Evolutionary conservation across 2,329 filamentous ascomycete genomes (phyloP).

Genomic region (Fusarium sambucinum): DNA sequence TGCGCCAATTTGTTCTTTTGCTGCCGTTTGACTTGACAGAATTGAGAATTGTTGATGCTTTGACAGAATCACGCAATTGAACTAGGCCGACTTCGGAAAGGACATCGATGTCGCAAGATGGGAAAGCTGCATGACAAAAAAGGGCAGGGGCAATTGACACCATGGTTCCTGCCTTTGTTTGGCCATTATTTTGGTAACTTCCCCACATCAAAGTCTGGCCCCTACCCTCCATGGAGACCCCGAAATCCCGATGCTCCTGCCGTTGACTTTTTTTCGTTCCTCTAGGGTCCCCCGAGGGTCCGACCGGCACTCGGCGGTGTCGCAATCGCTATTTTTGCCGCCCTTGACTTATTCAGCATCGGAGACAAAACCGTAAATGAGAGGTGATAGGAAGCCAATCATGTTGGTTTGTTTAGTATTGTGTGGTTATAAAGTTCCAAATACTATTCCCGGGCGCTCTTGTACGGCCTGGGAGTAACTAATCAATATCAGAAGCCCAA

Average conservation of each 20-base stretch:
- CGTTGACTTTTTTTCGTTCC: slow-evolving; percentile 7
- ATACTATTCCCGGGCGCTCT: neutral
- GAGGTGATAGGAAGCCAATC: slow-evolving; percentile 7
- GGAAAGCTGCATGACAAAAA: slow-evolving; percentile 37
- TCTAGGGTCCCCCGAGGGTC: slow-evolving; percentile 42
- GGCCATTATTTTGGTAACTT: slow-evolving; percentile 12
- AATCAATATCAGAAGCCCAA: neutral
- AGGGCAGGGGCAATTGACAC: neutral
- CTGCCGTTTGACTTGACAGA: slow-evolving; percentile 37
- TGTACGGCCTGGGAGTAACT: neutral
- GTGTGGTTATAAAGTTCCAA: neutral
- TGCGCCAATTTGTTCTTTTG: slow-evolving; percentile 20
- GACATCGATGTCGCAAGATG: slow-evolving; percentile 44
- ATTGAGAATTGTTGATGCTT: slow-evolving; percentile 54
- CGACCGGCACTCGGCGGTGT: slow-evolving; percentile 45
- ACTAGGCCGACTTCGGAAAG: slow-evolving; percentile 50
- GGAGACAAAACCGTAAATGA: slow-evolving; percentile 10
- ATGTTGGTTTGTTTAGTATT: slow-evolving; percentile 2
- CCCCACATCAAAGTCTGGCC: slow-evolving; percentile 34
- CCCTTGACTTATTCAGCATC: slow-evolving; percentile 13
- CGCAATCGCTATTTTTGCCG: slow-evolving; percentile 38
- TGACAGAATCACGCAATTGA: slow-evolving; percentile 57
- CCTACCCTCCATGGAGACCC: slow-evolving; percentile 39
- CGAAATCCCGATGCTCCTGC: slow-evolving; percentile 43
- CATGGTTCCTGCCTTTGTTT: fast-evolving